Conservation (phyloP, 805 yeast species). For the Myxozyma kluyveri region DNA sequence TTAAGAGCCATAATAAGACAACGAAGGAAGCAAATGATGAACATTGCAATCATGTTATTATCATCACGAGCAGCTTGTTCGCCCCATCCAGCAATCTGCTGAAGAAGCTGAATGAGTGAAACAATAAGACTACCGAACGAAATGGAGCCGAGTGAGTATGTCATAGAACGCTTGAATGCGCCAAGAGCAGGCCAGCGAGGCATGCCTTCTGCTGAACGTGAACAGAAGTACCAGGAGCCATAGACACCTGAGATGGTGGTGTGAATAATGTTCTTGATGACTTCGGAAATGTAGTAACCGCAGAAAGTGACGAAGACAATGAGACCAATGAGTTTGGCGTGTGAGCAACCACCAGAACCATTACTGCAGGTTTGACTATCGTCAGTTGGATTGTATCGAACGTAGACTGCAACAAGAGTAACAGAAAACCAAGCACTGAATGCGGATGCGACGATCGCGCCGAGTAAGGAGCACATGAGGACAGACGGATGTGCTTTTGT, state of each 20-base stretch:
- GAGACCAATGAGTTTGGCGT: slow-evolving; percentile 62
- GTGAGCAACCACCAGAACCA: slow-evolving; percentile 54
- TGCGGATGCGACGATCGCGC: slow-evolving; percentile 56
- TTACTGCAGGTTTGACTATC: slow-evolving; percentile 51
- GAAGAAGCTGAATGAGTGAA: slow-evolving; percentile 64
- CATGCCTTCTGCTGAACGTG: slow-evolving; percentile 70
- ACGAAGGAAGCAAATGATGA: slow-evolving; percentile 51
- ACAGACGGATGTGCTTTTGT: slow-evolving; percentile 72
- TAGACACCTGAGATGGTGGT: slow-evolving; percentile 78
- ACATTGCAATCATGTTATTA: slow-evolving; percentile 52
- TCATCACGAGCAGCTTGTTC: slow-evolving; percentile 54
- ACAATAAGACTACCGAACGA: slow-evolving; percentile 80
- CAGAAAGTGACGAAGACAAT: slow-evolving; percentile 74
- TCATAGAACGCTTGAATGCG: slow-evolving; percentile 73
- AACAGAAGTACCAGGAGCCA: slow-evolving; percentile 88
- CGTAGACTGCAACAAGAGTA: slow-evolving; percentile 71
- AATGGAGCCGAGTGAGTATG: slow-evolving; percentile 86
- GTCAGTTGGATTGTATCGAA: slow-evolving; percentile 63
- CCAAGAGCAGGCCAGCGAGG: slow-evolving; percentile 79
- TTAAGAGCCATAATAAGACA: slow-evolving; percentile 63
- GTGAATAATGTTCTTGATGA: slow-evolving; percentile 74
- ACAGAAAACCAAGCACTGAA: slow-evolving; percentile 65
- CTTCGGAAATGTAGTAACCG: slow-evolving; percentile 81
- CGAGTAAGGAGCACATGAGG: slow-evolving; percentile 56
- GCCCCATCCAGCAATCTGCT: slow-evolving; percentile 52